Conservation (phyloP, 768 basidiomycete genomes). For the Phanerodontia chrysosporium region DNA sequence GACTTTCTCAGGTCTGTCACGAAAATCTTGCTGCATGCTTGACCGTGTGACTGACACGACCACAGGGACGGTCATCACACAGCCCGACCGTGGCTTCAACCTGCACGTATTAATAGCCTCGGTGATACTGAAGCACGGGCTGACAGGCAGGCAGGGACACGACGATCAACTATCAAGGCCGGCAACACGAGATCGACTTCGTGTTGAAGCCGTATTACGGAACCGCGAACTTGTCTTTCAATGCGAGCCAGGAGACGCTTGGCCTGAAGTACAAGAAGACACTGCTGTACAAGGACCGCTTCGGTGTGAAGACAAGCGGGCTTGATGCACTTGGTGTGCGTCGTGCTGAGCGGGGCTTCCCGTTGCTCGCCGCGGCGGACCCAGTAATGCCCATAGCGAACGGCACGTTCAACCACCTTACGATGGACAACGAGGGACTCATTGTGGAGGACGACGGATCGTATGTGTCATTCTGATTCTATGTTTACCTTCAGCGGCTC, state of each 20-base stretch:
- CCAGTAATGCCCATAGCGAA: constrained; percentile 45
- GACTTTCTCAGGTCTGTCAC: constrained; percentile 34
- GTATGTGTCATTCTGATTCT: constrained; percentile 27
- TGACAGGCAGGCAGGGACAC: constrained; percentile 31
- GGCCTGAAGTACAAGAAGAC: constrained; percentile 47
- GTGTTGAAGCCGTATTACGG: constrained; percentile 54
- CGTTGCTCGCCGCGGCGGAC: constrained; percentile 30
- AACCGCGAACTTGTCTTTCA: constrained; percentile 40
- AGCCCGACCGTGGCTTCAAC: constrained; percentile 60
- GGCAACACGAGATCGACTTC: constrained; percentile 60
- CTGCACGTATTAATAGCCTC: constrained; percentile 34
- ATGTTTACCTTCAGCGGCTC: not conserved
- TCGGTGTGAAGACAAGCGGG: constrained; percentile 45
- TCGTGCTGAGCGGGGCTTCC: constrained; percentile 29
- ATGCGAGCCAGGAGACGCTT: constrained; percentile 47
- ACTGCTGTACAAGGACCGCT: constrained; percentile 44
- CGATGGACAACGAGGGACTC: constrained; percentile 56
- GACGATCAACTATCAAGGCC: constrained; percentile 57
- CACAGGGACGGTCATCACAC: constrained; percentile 39
- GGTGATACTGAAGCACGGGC: not conserved
- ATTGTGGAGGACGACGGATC: constrained; percentile 55
- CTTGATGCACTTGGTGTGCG: constrained; percentile 49
- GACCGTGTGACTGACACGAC: not conserved
- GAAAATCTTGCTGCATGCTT: not conserved
- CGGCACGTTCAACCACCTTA: constrained; percentile 44